Evolutionary conservation across 352 stramenopile species (phyloP).

Genomic region (Pythium dissimile): DNA sequence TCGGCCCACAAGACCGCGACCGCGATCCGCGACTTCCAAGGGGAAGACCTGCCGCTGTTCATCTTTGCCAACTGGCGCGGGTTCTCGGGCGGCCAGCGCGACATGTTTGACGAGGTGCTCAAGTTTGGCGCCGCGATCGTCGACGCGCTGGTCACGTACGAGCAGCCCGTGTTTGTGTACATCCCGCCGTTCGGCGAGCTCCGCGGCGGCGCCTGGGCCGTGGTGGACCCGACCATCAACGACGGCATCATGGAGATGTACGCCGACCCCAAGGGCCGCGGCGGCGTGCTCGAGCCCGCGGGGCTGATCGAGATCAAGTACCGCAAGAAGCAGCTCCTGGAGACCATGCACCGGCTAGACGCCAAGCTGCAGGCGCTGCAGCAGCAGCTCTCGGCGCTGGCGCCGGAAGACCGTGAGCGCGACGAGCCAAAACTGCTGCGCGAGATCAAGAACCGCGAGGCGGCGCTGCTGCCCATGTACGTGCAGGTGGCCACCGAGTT

Average conservation of each 20-base stretch:
- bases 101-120: slow-evolving; percentile 99
- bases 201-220: slow-evolving; percentile 98
- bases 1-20: slow-evolving; percentile 99
- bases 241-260: slow-evolving; percentile 99
- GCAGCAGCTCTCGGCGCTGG: slow-evolving; percentile 55
- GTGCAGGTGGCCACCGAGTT: slow-evolving; percentile 99
- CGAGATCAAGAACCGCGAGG: slow-evolving; percentile 92
- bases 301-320: slow-evolving; percentile 99
- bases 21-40: slow-evolving; percentile 99
- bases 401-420: slow-evolving; percentile 39
- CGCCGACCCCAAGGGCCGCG: slow-evolving; percentile 90
- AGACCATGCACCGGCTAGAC: slow-evolving; percentile 97
- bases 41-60: slow-evolving; percentile 98
- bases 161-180: slow-evolving; percentile 99
- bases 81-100: slow-evolving; percentile 98
- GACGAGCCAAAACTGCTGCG: slow-evolving; percentile 65
- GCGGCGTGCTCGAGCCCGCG: slow-evolving; percentile 98
- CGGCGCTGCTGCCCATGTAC: slow-evolving; percentile 95
- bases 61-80: slow-evolving; percentile 99
- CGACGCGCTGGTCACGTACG: slow-evolving; percentile 97
- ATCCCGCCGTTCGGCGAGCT: slow-evolving; percentile 99
- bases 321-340: slow-evolving; percentile 95
- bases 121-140: slow-evolving; percentile 99
- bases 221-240: slow-evolving; percentile 99
- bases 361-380: slow-evolving; percentile 88